phyloP scores from a whole-genome alignment of 2,329 filamentous ascomycete genomes.

The Alternaria postmessia region DNA sequence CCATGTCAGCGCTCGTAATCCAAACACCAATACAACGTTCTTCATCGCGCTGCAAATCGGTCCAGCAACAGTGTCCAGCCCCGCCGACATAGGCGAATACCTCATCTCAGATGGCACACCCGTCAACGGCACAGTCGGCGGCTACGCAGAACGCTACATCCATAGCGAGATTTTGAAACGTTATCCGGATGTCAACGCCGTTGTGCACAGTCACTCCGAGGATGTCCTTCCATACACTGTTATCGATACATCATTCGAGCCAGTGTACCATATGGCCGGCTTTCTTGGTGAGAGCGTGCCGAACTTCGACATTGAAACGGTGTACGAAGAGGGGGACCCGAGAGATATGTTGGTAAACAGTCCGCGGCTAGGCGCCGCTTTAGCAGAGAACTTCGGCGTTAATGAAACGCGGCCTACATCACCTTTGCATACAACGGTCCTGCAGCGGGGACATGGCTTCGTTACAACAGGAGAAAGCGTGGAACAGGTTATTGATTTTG shows the following conservation, averaged over 20 bases:
- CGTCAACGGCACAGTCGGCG: slow-evolving; percentile 41
- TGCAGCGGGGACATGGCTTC: slow-evolving; percentile 55
- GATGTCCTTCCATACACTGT: slow-evolving; percentile 53
- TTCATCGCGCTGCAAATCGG: slow-evolving; percentile 48
- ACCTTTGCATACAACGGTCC: slow-evolving; percentile 34
- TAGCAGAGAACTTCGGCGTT: slow-evolving; percentile 31
- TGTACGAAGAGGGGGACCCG: slow-evolving; percentile 20
- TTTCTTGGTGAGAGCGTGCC: slow-evolving; percentile 37
- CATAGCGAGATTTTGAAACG: slow-evolving; percentile 56
- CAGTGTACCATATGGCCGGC: slow-evolving; percentile 49
- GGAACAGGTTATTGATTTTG: slow-evolving; percentile 51
- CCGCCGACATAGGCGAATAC: slow-evolving; percentile 56
- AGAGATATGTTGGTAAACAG: slow-evolving; percentile 38
- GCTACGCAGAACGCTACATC: slow-evolving; percentile 55
- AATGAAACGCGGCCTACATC: slow-evolving; percentile 27
- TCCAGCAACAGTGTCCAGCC: slow-evolving; percentile 14
- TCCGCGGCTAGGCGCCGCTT: slow-evolving; percentile 26
- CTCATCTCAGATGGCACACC: slow-evolving; percentile 46
- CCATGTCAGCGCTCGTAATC: slow-evolving; percentile 61
- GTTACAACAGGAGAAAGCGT: slow-evolving; percentile 44
- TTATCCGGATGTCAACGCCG: slow-evolving; percentile 53
- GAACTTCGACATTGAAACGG: slow-evolving; percentile 34
- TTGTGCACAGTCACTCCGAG: slow-evolving; percentile 55
- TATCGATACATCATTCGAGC: slow-evolving; percentile 20
- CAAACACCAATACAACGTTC: slow-evolving; percentile 52